Evolutionary conservation across 164 flowering plant species (phyloP), one percentile per base, ranked within the genome.

Genomic region (Nymphaea colorata): DNA sequence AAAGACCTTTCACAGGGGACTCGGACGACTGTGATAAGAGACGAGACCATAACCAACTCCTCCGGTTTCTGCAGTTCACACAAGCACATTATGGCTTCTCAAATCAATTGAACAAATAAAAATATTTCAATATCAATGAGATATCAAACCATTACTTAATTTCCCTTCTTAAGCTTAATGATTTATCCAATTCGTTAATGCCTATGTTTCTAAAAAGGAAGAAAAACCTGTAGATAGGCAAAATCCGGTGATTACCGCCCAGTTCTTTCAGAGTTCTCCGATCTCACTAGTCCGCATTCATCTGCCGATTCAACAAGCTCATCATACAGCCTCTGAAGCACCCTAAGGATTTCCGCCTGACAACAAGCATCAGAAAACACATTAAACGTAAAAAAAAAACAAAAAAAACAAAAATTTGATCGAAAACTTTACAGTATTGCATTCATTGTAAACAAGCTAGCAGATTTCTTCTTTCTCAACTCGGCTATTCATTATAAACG

Each of bases 1-100:
- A 95, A 62, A 95, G 84, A 64, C 99, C 99, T 77, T 80, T 90
- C 43, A 90, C 93, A 5, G 98, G 93, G 25, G 99, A 78, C 70
- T 76, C 76, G 41, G 92, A 86, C 69, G 85, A 76, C 62, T 84
- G 92, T 2, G 93, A 91, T 57, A 91, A 67, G 62, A 89, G 70
- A 70, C 95, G 92, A 57, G 95, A 87, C 99, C 99, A 94, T 67
- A 91, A 76, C 99, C 99, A 94, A 73, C 96, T 75, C 74, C 85
- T 91, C 87, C 97, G 91, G 84, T 51, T 51, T 15, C 57, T 51
- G 45, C 74, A 71, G 67, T 77, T 16, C 17, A 59, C 3, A 45
- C 18, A 75, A 61, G 14, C 44, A 73, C 44, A 61, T 5, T 41
- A 44, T 66, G 63, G 64, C 7, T 66, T 43, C 66, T 41, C n/a